Conservation (phyloP, 1,139 yeast species). For the Saccharomyces hybrid region DNA sequence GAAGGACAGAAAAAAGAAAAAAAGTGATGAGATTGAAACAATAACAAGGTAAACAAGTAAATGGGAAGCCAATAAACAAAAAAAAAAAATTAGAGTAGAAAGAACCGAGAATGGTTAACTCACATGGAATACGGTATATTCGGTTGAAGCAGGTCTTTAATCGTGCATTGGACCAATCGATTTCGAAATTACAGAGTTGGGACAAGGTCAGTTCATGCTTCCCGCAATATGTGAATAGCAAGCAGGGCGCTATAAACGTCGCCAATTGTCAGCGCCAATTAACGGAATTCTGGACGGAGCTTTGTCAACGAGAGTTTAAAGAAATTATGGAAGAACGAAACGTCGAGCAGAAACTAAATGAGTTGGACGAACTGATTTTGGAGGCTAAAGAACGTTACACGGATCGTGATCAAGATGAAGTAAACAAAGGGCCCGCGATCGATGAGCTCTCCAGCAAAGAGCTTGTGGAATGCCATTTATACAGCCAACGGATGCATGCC, state of each 20-base stretch:
- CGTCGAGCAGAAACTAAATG: conserved; percentile 48
- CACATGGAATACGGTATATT: conserved; percentile 39
- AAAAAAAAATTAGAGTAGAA: background rate
- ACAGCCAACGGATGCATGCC: conserved; percentile 28
- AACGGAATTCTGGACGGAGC: conserved; percentile 50
- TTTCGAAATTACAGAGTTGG: conserved; percentile 46
- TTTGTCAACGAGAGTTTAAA: conserved; percentile 55
- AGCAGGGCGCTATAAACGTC: conserved; percentile 45
- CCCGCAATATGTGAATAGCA: conserved; percentile 47
- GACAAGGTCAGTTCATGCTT: conserved; percentile 61
- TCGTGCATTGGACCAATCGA: conserved; percentile 64
- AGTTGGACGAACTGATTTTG: conserved; percentile 54
- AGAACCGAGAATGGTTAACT: conserved; percentile 5
- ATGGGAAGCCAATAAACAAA: background rate
- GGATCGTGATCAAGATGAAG: conserved; percentile 3
- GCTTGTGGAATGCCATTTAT: conserved; percentile 31
- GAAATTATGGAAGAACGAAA: conserved; percentile 58
- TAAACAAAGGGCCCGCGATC: conserved; percentile 14
- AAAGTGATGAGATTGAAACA: background rate
- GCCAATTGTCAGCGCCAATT: conserved; percentile 56
- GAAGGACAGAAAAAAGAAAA: background rate
- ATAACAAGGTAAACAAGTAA: background rate
- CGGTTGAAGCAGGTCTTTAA: conserved; percentile 48
- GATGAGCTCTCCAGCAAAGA: conserved; percentile 32
- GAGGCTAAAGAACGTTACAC: conserved; percentile 39